phyloP scores from a whole-genome alignment of 2,329 filamentous ascomycete species.

The Trichoderma atrobrunneum region DNA sequence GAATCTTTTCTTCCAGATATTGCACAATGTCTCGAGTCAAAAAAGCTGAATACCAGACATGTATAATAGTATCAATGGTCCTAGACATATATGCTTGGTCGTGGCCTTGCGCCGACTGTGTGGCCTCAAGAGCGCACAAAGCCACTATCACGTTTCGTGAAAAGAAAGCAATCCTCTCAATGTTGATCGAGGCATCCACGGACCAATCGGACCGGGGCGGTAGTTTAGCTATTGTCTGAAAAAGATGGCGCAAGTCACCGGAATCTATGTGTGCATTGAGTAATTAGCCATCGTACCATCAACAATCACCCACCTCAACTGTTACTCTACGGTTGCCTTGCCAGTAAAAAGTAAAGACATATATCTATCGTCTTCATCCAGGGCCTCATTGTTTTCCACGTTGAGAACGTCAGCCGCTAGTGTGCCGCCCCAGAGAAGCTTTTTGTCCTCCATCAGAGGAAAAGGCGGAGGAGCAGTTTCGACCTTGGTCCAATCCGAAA shows the following conservation, averaged over 20 bases:
- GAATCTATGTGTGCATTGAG: background rate
- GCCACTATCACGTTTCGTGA: background rate
- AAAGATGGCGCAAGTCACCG: background rate
- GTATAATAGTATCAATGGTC: background rate
- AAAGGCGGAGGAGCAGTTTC: background rate
- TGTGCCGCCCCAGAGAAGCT: background rate
- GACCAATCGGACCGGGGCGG: background rate
- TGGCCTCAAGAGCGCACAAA: background rate
- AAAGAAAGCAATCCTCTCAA: background rate
- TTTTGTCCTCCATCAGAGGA: background rate
- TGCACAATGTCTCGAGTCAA: background rate
- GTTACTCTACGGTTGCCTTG: background rate
- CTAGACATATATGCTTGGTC: background rate
- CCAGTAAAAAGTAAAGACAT: background rate
- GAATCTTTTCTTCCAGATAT: background rate
- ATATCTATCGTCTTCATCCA: background rate
- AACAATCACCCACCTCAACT: background rate
- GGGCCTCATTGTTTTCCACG: background rate
- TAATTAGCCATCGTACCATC: background rate
- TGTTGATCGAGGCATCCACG: background rate
- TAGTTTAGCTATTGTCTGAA: background rate
- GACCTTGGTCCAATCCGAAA: too few species aligned
- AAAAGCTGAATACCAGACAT: background rate
- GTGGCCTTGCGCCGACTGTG: background rate
- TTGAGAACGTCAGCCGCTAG: background rate